Evolutionary conservation across 2,329 filamentous ascomycete genomes (phyloP), one percentile per base, ranked within the genome.

Genomic region (Sporothrix dimorphospora): DNA sequence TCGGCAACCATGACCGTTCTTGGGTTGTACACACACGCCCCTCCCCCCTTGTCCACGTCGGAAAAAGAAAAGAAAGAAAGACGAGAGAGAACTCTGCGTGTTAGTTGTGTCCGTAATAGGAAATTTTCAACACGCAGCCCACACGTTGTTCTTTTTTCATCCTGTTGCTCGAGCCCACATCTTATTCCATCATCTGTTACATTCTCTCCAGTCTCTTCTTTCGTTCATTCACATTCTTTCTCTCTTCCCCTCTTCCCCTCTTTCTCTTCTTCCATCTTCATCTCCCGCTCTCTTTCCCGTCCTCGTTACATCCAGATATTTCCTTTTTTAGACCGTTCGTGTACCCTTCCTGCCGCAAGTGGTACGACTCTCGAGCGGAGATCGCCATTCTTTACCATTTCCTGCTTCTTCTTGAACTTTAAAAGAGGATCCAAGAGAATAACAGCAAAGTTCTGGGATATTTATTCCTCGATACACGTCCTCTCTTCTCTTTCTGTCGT

Each of bases 101-200:
- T 66, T 67, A 40, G 55, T 49, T 19, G 59, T 59, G 63, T 71
- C 70, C 70, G n/a, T 27, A 70, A 70, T 61, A 53, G 72, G 72
- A 19, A 73, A 73, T 73, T 73, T 57, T 38, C 63, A 24, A 47
- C 72, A 59, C 34, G 45, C 51, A 19, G 34, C 45, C 14, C 7
- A 38, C 14, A 42, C 24, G 11, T 51, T 6, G 30, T 30, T 21
- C 11, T 30, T 47, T 57, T 53, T 34, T 21, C 19, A 21, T 69
- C 19, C 8, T 42, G 65, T 21, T 38, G 19, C 47, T n/a, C 19
- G 6, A 51, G 12, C 47, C 47, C 19, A 19, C 42, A 19, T 47
- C 42, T 27, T 65, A n/a, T 34, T 49, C 40, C 16, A 30, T 21
- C 45, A 21, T 66, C 30, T 34, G 24, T 45, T 49, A 30, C 42